Percentiles rank a stretch among this genome's conserved stretches.
Conservation (phyloP, 192 early-diverging fungal species). For the Coemansia sp. region DNA sequence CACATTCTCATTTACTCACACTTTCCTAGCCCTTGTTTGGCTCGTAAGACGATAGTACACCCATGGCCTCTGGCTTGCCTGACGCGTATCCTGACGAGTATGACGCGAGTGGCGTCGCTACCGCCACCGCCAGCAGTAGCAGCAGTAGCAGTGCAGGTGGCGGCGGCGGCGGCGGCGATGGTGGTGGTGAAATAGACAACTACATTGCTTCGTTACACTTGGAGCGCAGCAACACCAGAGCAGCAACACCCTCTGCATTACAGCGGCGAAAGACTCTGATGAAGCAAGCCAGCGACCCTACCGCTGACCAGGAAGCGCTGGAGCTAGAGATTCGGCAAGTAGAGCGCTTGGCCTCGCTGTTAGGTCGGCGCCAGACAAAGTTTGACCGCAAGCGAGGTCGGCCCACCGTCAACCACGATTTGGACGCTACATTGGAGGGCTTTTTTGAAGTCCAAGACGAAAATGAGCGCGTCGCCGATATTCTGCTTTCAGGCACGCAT, state of each 20-base stretch:
- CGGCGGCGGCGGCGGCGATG: too few relatives aligned
- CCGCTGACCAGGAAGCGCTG: conserved; percentile 47
- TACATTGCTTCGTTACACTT: conserved; percentile 45
- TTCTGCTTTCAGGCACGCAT: conserved; percentile 24
- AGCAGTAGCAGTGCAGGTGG: too few relatives aligned
- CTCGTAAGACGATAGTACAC: neutral
- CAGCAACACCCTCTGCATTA: neutral
- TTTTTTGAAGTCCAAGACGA: conserved; percentile 48
- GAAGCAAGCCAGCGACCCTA: conserved; percentile 45
- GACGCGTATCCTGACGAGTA: neutral
- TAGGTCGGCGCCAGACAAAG: conserved; percentile 45
- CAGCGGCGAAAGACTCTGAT: conserved; percentile 44
- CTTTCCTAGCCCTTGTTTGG: neutral
- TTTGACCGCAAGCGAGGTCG: conserved; percentile 31
- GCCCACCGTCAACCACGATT: conserved; percentile 44
- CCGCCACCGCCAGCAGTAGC: neutral
- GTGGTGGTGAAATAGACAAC: conserved; percentile 14
- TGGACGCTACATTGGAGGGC: conserved; percentile 40
- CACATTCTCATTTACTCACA: conserved; percentile 1
- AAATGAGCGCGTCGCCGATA: conserved; percentile 34
- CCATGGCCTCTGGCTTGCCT: neutral
- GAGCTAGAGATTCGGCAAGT: conserved; percentile 48
- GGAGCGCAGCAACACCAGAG: conserved; percentile 42
- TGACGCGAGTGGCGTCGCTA: neutral
- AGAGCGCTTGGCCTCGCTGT: conserved; percentile 44